These are phyloP conservation scores for Raphanus sativus DNA, from an alignment of 345 rosid species.

Conservation along the genomic window DNA sequence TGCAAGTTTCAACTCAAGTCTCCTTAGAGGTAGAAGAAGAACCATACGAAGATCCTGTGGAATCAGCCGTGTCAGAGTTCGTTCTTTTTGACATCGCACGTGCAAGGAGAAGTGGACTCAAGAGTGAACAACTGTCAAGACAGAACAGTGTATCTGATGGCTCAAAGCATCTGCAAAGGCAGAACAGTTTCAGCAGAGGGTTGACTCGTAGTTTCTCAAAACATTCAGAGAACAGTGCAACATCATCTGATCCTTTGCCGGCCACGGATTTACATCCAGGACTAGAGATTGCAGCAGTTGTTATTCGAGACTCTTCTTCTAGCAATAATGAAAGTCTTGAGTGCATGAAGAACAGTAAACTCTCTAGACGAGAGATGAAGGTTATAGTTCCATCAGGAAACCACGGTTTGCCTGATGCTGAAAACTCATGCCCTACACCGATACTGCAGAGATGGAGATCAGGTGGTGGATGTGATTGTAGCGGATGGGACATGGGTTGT, in stretches of 20 bases:
- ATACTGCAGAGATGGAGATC: slow-evolving; percentile 84
- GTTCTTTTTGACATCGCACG: slow-evolving; percentile 68
- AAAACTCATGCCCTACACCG: slow-evolving; percentile 64
- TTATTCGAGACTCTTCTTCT: slow-evolving; percentile 54
- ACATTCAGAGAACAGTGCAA: slow-evolving; percentile 32
- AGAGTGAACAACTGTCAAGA: slow-evolving; percentile 30
- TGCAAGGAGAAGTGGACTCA: slow-evolving; percentile 42
- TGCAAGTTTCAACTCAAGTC: slow-evolving; percentile 76
- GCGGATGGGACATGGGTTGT: slow-evolving; percentile 99
- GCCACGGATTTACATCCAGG: slow-evolving; percentile 52
- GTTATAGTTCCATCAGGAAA: slow-evolving; percentile 78
- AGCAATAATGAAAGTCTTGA: slow-evolving; percentile 61
- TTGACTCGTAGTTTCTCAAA: slow-evolving; percentile 33
- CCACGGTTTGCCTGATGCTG: slow-evolving; percentile 68
- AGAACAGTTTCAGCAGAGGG: slow-evolving; percentile 36
- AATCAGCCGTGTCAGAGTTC: slow-evolving; percentile 72
- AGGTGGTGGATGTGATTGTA: slow-evolving; percentile 97
- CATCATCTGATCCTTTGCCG: slow-evolving; percentile 45
- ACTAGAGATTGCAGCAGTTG: slow-evolving; percentile 74
- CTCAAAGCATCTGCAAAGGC: slow-evolving; percentile 26
- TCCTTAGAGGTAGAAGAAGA: slow-evolving; percentile 47
- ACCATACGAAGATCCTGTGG: slow-evolving; percentile 44
- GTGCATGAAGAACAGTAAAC: slow-evolving; percentile 45
- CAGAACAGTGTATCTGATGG: slow-evolving; percentile 29
- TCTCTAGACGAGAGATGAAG: slow-evolving; percentile 43